These are phyloP conservation scores for Oryza nivara DNA, from an alignment of 176 grass and related monocot species.

Conservation along the genomic window DNA sequence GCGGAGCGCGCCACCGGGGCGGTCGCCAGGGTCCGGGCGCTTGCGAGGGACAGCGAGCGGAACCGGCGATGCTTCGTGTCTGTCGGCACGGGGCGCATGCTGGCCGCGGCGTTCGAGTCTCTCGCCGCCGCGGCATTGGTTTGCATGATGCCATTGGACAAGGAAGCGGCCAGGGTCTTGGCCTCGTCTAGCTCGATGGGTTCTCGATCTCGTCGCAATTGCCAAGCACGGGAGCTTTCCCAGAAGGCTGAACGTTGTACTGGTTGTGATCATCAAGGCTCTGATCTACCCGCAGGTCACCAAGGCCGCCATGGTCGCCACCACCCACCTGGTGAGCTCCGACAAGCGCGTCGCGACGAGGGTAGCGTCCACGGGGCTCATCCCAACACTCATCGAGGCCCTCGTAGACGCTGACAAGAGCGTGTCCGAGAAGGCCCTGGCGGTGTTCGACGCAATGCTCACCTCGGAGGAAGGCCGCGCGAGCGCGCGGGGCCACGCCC, in stretches of 20 bases:
- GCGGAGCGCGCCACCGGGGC: conserved; percentile 28
- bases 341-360: conserved; percentile 44
- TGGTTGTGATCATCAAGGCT: conserved; percentile 56
- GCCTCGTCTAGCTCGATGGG: conserved; percentile 38
- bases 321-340: conserved; percentile 53
- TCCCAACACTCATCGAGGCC: conserved; percentile 58
- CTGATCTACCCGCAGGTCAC: conserved; percentile 74
- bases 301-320: conserved; percentile 65
- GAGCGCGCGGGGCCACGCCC: conserved; percentile 52
- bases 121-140: conserved; percentile 53
- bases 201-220: conserved; percentile 40
- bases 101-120: conserved; percentile 58
- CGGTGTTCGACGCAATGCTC: conserved; percentile 65
- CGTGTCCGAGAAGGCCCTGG: conserved; percentile 80
- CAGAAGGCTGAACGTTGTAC: conserved; percentile 64
- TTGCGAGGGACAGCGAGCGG: conserved; percentile 68
- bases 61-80: conserved; percentile 64
- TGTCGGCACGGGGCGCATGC: conserved; percentile 42
- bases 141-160: conserved; percentile 59
- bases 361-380: conserved; percentile 43
- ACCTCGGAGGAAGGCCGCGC: conserved; percentile 51
- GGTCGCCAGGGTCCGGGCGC: conserved; percentile 40
- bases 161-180: conserved; percentile 45
- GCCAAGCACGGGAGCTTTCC: conserved; percentile 56
- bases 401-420: conserved; percentile 81